phyloP scores from a whole-genome alignment of 305 asterid genomes.

The Fraxinus greggii region DNA sequence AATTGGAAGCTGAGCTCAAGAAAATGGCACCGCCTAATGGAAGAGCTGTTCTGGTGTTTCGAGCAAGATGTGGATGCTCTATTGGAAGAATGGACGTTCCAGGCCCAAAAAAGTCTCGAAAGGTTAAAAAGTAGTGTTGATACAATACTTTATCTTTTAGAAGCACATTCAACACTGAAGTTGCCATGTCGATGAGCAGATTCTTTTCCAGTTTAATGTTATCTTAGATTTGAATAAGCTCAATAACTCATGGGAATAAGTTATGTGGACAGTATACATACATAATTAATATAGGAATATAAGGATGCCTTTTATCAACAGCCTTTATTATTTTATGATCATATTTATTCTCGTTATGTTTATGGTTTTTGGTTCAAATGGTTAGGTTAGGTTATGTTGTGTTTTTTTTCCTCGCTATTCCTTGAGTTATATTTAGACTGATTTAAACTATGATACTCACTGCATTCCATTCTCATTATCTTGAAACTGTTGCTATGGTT shows the following conservation, averaged over 20 bases:
- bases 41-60: slow-evolving; percentile 77
- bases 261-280: slow-evolving; percentile 29
- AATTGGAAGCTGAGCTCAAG: slow-evolving; percentile 88
- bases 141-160: background rate
- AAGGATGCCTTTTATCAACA: slow-evolving; percentile 1
- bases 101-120: slow-evolving; percentile 65
- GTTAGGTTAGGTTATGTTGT: background rate
- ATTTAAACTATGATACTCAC: background rate
- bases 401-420: background rate
- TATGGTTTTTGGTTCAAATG: slow-evolving; percentile 10
- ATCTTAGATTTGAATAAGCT: slow-evolving; percentile 40
- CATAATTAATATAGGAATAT: slow-evolving; percentile 17
- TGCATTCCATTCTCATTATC: background rate
- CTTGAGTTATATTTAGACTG: background rate
- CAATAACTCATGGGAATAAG: slow-evolving; percentile 28
- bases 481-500: background rate
- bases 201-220: slow-evolving; percentile 20
- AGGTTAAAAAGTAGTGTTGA: slow-evolving; percentile 66
- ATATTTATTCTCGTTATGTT: background rate
- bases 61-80: slow-evolving; percentile 87
- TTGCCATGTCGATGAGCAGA: slow-evolving; percentile 33
- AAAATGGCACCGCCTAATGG: slow-evolving; percentile 93
- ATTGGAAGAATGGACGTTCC: slow-evolving; percentile 83
- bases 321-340: slow-evolving; percentile 14
- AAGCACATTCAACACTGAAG: slow-evolving; percentile 27